phyloP scores from a whole-genome alignment of 306 rosid species.

The Lotus japonicus region DNA sequence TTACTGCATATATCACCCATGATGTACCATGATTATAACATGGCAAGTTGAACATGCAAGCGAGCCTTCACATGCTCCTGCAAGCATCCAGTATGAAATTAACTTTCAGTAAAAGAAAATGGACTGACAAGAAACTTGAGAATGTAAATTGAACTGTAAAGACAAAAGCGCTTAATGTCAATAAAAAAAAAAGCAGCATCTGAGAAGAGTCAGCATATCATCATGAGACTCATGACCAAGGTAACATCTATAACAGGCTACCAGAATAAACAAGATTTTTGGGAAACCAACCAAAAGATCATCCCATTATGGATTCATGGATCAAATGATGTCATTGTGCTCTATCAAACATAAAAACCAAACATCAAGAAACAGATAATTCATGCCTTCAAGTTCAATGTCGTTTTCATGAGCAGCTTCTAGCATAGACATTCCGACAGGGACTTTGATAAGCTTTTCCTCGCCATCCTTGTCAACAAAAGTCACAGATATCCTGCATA shows the following conservation, averaged over 20 bases:
- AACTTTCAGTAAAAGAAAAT: not conserved
- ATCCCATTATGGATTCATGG: no score
- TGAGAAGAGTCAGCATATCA: no score
- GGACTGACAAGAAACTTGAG: not conserved
- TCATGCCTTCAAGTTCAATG: conserved; percentile 90
- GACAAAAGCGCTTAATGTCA: not conserved
- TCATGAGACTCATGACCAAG: no score
- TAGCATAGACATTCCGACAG: conserved; percentile 86
- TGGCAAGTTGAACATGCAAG: conserved; percentile 90
- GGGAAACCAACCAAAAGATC: no score
- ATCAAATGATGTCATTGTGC: no score
- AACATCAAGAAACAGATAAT: not conserved
- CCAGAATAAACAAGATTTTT: no score
- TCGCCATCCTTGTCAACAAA: conserved; percentile 91
- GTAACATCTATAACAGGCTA: no score
- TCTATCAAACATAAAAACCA: no score
- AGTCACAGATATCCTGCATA: conserved; percentile 86
- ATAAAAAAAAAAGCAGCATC: not conserved
- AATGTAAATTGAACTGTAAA: not conserved
- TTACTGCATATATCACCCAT: conserved; percentile 6
- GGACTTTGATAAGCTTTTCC: conserved; percentile 66
- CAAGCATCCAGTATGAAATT: conserved; percentile 25
- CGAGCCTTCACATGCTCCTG: conserved; percentile 94
- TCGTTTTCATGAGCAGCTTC: conserved; percentile 97
- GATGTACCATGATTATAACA: conserved; percentile 70